A percentile compares a stretch with the other conserved stretches of the same genome.
phyloP scores from a whole-genome alignment of 139 green algal genomes.

The Picochlorum sp. region DNA sequence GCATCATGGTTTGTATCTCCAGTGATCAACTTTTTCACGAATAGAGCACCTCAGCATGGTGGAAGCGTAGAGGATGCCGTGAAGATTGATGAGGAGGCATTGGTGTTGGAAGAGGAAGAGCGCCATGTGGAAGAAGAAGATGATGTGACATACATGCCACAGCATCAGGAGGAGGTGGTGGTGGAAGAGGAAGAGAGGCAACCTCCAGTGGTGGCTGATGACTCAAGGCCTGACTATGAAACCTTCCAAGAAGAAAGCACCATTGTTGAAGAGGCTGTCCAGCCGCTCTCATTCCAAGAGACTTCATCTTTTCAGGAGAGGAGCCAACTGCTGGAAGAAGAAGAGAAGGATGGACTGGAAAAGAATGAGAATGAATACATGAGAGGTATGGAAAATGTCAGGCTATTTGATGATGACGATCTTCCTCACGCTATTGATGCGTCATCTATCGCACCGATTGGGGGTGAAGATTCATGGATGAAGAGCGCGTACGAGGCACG shows the following conservation, averaged over 20 bases:
- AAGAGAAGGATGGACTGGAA: background rate
- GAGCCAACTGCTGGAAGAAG: background rate
- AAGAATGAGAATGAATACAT: constrained; percentile 3
- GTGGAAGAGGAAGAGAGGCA: no score
- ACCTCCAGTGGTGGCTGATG: no score
- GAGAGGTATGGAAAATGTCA: background rate
- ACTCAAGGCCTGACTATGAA: no score
- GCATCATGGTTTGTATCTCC: background rate
- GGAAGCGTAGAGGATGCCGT: no score
- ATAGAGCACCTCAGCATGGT: no score
- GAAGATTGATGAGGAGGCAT: no score
- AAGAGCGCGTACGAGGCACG: constrained; percentile 3
- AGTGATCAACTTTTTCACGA: no score
- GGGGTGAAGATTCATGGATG: constrained; percentile 22
- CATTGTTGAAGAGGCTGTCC: background rate
- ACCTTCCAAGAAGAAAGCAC: no score
- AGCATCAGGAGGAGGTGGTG: no score
- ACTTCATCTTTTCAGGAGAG: background rate
- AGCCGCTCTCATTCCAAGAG: background rate
- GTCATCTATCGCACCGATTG: constrained; percentile 8
- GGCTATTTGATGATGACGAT: constrained; percentile 1
- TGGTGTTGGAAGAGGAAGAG: no score
- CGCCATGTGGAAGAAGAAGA: no score
- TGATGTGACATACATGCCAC: no score
- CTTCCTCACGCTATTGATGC: constrained; percentile 13